Evolutionary conservation across 1,284 basidiomycete species (phyloP), one percentile per base, ranked within the genome.

Genomic region (Sporisorium graminicola): DNA sequence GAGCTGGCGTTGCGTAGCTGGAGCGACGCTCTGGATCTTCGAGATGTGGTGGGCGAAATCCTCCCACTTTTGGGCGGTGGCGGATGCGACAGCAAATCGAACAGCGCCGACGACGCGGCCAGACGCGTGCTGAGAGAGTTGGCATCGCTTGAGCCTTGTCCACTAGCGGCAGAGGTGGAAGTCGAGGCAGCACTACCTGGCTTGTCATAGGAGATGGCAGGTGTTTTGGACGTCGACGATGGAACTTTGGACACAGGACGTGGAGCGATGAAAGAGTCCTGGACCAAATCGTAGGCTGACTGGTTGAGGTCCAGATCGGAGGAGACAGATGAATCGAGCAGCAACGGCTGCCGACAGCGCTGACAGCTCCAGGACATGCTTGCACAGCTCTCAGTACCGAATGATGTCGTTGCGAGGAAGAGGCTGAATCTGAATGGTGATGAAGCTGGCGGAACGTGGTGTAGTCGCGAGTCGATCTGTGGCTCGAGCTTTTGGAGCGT

Each of bases 321-420:
- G 0, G 72, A 70, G 10, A 79, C 57, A 6, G 71, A 65, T 0
- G 79, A 53, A 24, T 76, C 49, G 8, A 81, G 66, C 55, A 68
- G 66, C 40, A 81, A 42, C 37, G 72, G 74, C 60, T 79, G 80
- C 42, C 71, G 56, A 60, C 82, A 84, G 26, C 72, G 61, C 53
- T 80, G 76, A 58, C 82, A 84, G 58, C 62, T 79, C 70, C 79
- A 80, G 12, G 69, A 74, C 79, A 81, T 81, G 29, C 2, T 20
- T 18, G 35, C 7, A 7, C 8, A 31, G 33, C 14, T 26, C 31
- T 14, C 18, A 1, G 33, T n/a, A 8, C 31, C 5, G 8, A 24
- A 29, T 29, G 27, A n/a, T 14, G 6, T 16, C 4, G 29, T 16
- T 12, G 18, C 16, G 37, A 54, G 12, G 20, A 13, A 16, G 43